These are phyloP conservation scores for Coriaria nepalensis DNA, from an alignment of 306 rosid genomes.

Conservation along the genomic window DNA sequence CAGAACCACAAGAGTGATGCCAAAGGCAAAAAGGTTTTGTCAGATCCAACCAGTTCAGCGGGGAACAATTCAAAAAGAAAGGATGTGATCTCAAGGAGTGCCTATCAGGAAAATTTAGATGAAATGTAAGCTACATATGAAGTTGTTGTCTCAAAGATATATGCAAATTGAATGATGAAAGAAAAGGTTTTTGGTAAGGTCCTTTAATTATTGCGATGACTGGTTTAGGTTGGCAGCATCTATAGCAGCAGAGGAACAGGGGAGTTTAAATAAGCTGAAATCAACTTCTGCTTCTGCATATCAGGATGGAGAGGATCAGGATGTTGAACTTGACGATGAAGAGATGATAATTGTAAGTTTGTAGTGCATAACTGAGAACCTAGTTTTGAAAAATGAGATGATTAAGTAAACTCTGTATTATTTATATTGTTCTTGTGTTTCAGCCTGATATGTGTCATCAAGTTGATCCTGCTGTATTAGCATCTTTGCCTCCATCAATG, in stretches of 20 bases:
- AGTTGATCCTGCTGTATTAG: conserved; percentile 69
- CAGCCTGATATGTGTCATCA: conserved; percentile 51
- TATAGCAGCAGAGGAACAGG: conserved; percentile 55
- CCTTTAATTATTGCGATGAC: conserved; percentile 4
- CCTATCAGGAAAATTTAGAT: conserved; percentile 35
- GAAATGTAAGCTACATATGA: conserved; percentile 42
- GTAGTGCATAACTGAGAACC: not conserved
- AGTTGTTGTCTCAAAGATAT: conserved; percentile 5
- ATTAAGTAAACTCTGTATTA: not conserved
- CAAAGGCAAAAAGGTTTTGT: conserved; percentile 27
- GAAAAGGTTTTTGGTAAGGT: conserved; percentile 20
- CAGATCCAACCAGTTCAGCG: conserved; percentile 20
- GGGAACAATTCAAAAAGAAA: conserved; percentile 22
- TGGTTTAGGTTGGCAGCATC: conserved; percentile 85
- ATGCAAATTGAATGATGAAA: too few species aligned
- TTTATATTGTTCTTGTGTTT: conserved; percentile 8
- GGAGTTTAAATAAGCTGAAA: conserved; percentile 20
- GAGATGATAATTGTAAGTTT: conserved; percentile 59
- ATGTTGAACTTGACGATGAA: conserved; percentile 39
- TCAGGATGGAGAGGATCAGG: conserved; percentile 26
- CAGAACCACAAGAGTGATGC: conserved; percentile 19
- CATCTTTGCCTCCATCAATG: conserved; percentile 82
- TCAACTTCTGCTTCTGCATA: conserved; percentile 23
- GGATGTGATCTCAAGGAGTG: conserved; percentile 14
- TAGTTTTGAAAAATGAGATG: not conserved